Evolutionary conservation across 768 basidiomycete species (phyloP).

Genomic region (Kwoniella sp.): DNA sequence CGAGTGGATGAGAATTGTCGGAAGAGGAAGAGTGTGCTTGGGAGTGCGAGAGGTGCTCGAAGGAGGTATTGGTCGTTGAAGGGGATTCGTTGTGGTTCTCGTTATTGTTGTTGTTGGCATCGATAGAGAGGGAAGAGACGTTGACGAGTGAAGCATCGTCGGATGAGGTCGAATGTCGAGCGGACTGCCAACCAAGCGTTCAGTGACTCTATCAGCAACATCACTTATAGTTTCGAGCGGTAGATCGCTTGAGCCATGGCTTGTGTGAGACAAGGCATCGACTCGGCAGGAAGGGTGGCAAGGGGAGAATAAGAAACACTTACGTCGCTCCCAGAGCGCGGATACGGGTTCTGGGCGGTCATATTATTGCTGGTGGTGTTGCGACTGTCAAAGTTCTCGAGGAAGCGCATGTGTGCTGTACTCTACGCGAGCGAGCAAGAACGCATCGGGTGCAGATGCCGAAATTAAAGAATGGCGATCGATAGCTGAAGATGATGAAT

Average conservation of each 20-base stretch:
- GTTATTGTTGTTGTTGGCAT: background rate
- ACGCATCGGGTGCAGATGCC: too few species aligned
- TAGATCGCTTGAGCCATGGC: background rate
- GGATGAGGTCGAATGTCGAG: background rate
- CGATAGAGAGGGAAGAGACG: background rate
- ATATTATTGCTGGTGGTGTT: background rate
- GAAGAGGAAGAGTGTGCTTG: background rate
- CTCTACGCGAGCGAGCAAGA: background rate
- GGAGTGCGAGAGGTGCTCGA: slow-evolving; percentile 18
- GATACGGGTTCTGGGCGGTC: background rate
- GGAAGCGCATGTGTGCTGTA: background rate
- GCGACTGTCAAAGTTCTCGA: background rate
- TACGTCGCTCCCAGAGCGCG: background rate
- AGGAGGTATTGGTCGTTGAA: slow-evolving; percentile 18
- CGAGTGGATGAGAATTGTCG: background rate
- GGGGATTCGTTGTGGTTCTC: slow-evolving; percentile 18
- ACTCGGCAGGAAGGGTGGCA: background rate
- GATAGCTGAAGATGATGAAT: too few species aligned
- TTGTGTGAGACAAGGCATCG: background rate
- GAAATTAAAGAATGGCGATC: too few species aligned
- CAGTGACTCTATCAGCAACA: slow-evolving; percentile 3
- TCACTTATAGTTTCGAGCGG: background rate
- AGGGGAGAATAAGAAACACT: background rate
- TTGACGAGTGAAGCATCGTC: background rate
- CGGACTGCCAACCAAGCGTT: background rate